Conservation (phyloP, 495 filamentous ascomycete genomes). For the Bacidia gigantensis region DNA sequence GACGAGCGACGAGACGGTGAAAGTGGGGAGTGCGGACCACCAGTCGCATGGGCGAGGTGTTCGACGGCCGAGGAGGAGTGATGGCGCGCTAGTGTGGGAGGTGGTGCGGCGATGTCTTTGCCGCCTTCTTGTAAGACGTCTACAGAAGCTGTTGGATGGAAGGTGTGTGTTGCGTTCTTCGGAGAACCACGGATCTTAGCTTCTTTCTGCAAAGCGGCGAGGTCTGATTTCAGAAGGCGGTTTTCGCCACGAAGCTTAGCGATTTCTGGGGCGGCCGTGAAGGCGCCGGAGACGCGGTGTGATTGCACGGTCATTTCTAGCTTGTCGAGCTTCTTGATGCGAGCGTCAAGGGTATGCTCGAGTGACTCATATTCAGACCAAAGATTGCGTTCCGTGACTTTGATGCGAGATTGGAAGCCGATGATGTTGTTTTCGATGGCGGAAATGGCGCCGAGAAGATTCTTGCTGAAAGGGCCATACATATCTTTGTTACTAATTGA, state of each 20-base stretch:
- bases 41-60: conserved; percentile 5
- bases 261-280: conserved; percentile 40
- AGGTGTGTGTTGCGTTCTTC: background rate
- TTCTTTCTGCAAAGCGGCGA: conserved; percentile 54
- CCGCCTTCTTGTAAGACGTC: background rate
- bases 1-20: conserved; percentile 1
- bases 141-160: background rate
- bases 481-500: conserved; percentile 61
- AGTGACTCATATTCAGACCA: conserved; percentile 81
- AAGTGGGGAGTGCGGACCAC: conserved; percentile 18
- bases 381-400: conserved; percentile 71
- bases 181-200: conserved; percentile 19
- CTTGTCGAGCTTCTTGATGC: conserved; percentile 75
- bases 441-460: conserved; percentile 75
- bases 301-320: conserved; percentile 59
- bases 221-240: conserved; percentile 68
- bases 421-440: conserved; percentile 69
- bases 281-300: conserved; percentile 28
- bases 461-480: conserved; percentile 66
- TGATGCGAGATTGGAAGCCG: conserved; percentile 69
- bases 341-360: conserved; percentile 63
- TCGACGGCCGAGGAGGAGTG: conserved; percentile 36
- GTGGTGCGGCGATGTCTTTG: conserved; percentile 18
- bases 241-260: conserved; percentile 65
- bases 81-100: conserved; percentile 36